A percentile compares a stretch with the other conserved stretches of the same genome.
phyloP scores from a whole-genome alignment of 768 basidiomycete genomes.

The Macrocybe gigantea region DNA sequence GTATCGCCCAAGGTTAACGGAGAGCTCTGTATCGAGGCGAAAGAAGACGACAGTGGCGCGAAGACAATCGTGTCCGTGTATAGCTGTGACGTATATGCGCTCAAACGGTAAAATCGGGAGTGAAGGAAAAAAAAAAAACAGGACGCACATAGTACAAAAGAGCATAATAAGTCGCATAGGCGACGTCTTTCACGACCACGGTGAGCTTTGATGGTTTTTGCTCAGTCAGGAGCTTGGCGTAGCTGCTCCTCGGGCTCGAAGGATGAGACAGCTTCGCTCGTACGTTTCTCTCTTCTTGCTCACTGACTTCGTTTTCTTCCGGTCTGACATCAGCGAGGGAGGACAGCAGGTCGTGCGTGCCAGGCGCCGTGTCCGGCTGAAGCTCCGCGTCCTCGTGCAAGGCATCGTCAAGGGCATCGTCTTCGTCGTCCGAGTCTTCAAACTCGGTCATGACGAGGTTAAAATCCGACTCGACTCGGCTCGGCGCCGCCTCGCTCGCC shows the following conservation, averaged over 20 bases:
- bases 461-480: slow-evolving; percentile 18
- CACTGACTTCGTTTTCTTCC: slow-evolving; percentile 19
- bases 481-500: slow-evolving; percentile 10
- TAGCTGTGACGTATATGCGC: slow-evolving; percentile 37
- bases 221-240: slow-evolving; percentile 1
- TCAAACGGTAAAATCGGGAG: background rate
- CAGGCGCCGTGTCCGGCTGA: too few species aligned
- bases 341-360: background rate
- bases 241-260: slow-evolving; percentile 15
- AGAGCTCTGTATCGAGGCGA: slow-evolving; percentile 26
- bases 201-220: slow-evolving; percentile 14
- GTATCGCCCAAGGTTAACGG: slow-evolving; percentile 11
- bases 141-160: slow-evolving; percentile 68
- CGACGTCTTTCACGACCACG: slow-evolving; percentile 45
- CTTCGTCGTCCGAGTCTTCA: slow-evolving; percentile 46
- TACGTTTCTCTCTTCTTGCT: slow-evolving; percentile 14
- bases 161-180: slow-evolving; percentile 38
- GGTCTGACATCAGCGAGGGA: slow-evolving; percentile 7
- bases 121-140: background rate
- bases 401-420: slow-evolving; percentile 20
- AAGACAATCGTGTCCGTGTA: slow-evolving; percentile 85
- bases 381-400: slow-evolving; percentile 19
- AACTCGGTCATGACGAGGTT: slow-evolving; percentile 35
- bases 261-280: slow-evolving; percentile 15
- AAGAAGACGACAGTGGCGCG: slow-evolving; percentile 76